Percentiles rank a stretch among this genome's conserved stretches.
These are phyloP conservation scores for Fimicolochytrium jonesii DNA, from an alignment of 192 early-diverging fungal genomes.

Conservation along the genomic window DNA sequence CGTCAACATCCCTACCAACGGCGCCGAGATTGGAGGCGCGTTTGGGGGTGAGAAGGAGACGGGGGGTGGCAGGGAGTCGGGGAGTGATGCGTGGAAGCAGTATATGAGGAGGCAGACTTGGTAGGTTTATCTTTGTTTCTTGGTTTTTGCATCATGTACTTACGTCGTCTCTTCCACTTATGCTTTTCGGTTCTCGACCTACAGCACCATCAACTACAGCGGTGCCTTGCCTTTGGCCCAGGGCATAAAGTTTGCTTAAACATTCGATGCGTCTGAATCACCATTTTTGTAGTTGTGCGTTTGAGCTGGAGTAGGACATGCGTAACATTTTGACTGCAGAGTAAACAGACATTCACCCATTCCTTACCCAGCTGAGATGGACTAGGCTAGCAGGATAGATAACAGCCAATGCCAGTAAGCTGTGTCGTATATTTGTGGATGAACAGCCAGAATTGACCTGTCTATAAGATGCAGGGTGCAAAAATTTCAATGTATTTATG, in stretches of 20 bases:
- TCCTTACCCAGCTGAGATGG: too few species aligned
- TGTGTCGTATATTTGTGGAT: too few species aligned
- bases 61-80: slow-evolving; percentile 55
- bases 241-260: slow-evolving; percentile 91
- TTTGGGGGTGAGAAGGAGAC: slow-evolving; percentile 96
- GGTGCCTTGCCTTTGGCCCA: slow-evolving; percentile 86
- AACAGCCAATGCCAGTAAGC: too few species aligned
- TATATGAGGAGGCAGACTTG: slow-evolving; percentile 76
- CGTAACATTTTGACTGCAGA: too few species aligned
- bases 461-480: too few species aligned
- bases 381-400: too few species aligned
- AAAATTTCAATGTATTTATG: too few species aligned
- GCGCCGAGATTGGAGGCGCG: slow-evolving; percentile 95
- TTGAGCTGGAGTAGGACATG: too few species aligned
- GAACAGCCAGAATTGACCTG: too few species aligned
- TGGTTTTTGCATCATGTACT: not conserved
- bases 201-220: slow-evolving; percentile 81
- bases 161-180: not conserved
- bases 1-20: slow-evolving; percentile 95
- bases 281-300: too few species aligned
- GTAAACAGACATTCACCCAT: too few species aligned
- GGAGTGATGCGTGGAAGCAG: slow-evolving; percentile 92
- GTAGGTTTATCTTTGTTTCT: slow-evolving; percentile 18
- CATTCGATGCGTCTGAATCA: too few species aligned
- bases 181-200: slow-evolving; percentile 16